A percentile compares a stretch with the other conserved stretches of the same genome.
Conservation (phyloP, 768 basidiomycete species). For the Mycena leptocephala region DNA sequence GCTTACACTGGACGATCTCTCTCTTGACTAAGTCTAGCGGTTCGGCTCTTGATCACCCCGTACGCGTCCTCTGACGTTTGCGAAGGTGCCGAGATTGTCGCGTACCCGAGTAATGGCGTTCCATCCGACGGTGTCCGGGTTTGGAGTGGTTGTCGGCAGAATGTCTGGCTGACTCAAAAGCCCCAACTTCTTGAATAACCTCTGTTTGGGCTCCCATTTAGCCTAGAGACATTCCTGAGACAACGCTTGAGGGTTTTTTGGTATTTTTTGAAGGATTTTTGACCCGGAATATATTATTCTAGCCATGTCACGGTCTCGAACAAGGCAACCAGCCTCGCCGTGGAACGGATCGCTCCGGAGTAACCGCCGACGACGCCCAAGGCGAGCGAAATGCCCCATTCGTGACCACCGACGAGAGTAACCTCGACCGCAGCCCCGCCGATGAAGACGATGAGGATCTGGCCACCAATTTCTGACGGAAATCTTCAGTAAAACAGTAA, state of each 20-base stretch:
- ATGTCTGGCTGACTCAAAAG: conserved; percentile 79
- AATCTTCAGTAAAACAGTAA: neutral
- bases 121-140: conserved; percentile 71
- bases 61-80: conserved; percentile 88
- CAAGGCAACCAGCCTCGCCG: too few species aligned
- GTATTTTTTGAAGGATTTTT: too few species aligned
- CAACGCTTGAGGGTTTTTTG: too few species aligned
- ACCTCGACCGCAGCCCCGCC: conserved; percentile 96
- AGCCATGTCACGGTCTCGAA: too few species aligned
- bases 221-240: too few species aligned
- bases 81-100: conserved; percentile 90
- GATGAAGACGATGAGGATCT: conserved; percentile 91
- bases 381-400: conserved; percentile 95
- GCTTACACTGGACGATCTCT: conserved; percentile 64
- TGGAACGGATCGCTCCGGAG: conserved; percentile 88
- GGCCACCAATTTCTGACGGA: conserved; percentile 84
- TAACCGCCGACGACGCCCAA: conserved; percentile 86
- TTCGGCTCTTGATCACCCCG: conserved; percentile 88
- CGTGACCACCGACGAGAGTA: conserved; percentile 80
- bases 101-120: conserved; percentile 87
- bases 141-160: conserved; percentile 76
- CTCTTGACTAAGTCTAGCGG: conserved; percentile 67
- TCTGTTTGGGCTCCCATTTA: too few species aligned
- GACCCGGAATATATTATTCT: too few species aligned
- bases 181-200: conserved; percentile 66